Base-by-base conservation (phyloP, 352 stramenopile genomes). In the Phytophthora macrochlamydospora region DNA sequence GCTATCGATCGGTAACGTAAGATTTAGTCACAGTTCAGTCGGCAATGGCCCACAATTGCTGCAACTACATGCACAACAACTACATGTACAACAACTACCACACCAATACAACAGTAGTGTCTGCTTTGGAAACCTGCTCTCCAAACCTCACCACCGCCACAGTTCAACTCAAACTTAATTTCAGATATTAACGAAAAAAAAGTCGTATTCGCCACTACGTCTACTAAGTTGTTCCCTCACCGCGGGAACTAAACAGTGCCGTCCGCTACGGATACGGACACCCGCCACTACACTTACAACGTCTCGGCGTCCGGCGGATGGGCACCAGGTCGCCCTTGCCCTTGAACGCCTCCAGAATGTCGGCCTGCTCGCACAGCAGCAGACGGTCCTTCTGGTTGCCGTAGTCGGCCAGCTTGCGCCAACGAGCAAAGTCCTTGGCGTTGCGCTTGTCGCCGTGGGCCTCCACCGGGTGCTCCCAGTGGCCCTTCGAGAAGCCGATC, bases 401-500 rank as follows among this genome's bases (percentile, higher is more conserved):
- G 35, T 60, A 49, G n/a, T 76, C 68, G 18, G 63, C 68, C 33
- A 76, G 64, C 59, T 68, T 67, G 56, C 63, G 59, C 63, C 68
- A 76, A 59, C 63, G 68, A 35, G 68, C 63, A 31, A 67, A 77
- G 49, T 70, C 64, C 43, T 64, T 28, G 65, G 69, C 55, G 65
- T 77, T 71, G 52, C 65, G 69, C 65, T 77, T 77, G 60, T 77
- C 69, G 31, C 64, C 69, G 24, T 73, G 59, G 3, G 69, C 69
- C 8, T 63, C 63, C 51, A 67, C 56, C 3, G 59, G 29, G 69
- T 77, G 43, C 54, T 77, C 69, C 69, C 69, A 73, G 58, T 77
- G 64, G 54, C 69, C 69, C 55, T 77, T 73, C 7, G 65, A 77
- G 56, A 77, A 77, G 13, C 49, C 59, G 37, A 64, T 70, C 66